Conservation (phyloP, 2,329 filamentous ascomycete genomes). For the Verticillium alfalfae region DNA sequence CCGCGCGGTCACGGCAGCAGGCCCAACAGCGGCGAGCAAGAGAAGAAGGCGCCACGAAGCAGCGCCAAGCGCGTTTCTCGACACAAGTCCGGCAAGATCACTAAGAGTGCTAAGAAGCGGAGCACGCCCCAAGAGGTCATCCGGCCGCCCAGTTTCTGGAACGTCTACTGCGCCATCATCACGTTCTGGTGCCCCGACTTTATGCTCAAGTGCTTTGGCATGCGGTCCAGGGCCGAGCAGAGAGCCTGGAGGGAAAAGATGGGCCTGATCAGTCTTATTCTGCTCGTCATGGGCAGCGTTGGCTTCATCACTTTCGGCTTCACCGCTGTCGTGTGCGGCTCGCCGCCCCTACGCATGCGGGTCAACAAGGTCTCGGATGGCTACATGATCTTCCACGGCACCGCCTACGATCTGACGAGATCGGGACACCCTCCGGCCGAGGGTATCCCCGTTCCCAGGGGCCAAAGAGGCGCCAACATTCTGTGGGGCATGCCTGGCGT, state of each 20-base stretch:
- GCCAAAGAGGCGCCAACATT: constrained; percentile 63
- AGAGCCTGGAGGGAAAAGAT: constrained; percentile 98
- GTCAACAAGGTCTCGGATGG: constrained; percentile 75
- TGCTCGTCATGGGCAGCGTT: constrained; percentile 80
- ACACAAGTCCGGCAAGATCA: constrained; percentile 55
- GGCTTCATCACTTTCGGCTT: constrained; percentile 97
- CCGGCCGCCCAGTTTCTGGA: constrained; percentile 84
- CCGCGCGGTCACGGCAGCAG: constrained; percentile 20
- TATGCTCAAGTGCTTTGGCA: constrained; percentile 78
- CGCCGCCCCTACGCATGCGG: constrained; percentile 65
- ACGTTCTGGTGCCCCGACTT: constrained; percentile 94
- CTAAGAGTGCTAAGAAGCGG: constrained; percentile 48
- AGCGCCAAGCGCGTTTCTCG: constrained; percentile 31
- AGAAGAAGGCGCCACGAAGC: constrained; percentile 26
- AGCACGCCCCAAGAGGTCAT: constrained; percentile 58
- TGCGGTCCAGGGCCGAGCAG: constrained; percentile 77
- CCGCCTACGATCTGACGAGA: constrained; percentile 74
- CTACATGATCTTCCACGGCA: constrained; percentile 95
- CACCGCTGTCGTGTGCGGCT: constrained; percentile 78
- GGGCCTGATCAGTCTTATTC: constrained; percentile 88
- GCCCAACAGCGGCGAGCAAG: constrained; percentile 25
- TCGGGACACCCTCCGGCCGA: constrained; percentile 76
- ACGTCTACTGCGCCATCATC: constrained; percentile 86
- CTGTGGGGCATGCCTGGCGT: constrained; percentile 73
- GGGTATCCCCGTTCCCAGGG: constrained; percentile 58